phyloP scores from a whole-genome alignment of 257 asterid genomes.

The Pogostemon cablin region DNA sequence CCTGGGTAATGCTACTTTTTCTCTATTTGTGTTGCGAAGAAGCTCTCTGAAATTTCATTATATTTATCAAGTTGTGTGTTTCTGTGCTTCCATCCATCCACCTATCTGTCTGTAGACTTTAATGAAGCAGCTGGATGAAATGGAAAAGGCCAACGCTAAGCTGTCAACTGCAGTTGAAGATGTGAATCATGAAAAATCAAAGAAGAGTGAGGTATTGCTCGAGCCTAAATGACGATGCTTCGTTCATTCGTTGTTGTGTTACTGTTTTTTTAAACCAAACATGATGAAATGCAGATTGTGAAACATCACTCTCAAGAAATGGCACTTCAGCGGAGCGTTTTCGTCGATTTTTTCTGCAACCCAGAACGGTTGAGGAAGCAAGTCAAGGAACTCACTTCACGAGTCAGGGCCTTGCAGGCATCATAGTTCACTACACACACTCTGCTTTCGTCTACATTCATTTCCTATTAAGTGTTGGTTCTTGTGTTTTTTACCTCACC shows the following conservation, averaged over 20 bases:
- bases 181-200: slow-evolving; percentile 85
- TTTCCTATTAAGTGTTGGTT: neutral
- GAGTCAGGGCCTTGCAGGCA: slow-evolving; percentile 84
- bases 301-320: slow-evolving; percentile 92
- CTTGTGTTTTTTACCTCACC: slow-evolving; percentile 6
- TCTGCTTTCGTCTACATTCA: neutral
- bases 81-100: neutral
- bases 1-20: slow-evolving; percentile 66
- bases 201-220: slow-evolving; percentile 79
- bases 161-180: slow-evolving; percentile 93
- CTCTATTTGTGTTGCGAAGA: neutral
- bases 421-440: slow-evolving; percentile 43
- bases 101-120: slow-evolving; percentile 49
- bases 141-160: slow-evolving; percentile 90
- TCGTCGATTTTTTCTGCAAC: slow-evolving; percentile 95
- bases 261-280: no score
- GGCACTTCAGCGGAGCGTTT: slow-evolving; percentile 84
- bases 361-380: slow-evolving; percentile 90
- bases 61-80: neutral
- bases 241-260: no score
- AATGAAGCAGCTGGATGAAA: slow-evolving; percentile 95
- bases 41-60: no score
- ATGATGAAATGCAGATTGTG: slow-evolving; percentile 59
- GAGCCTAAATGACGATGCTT: neutral
- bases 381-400: slow-evolving; percentile 88